These are phyloP conservation scores for Aspergillus aculeatinus DNA, from an alignment of 2,329 filamentous ascomycete species.

Conservation along the genomic window DNA sequence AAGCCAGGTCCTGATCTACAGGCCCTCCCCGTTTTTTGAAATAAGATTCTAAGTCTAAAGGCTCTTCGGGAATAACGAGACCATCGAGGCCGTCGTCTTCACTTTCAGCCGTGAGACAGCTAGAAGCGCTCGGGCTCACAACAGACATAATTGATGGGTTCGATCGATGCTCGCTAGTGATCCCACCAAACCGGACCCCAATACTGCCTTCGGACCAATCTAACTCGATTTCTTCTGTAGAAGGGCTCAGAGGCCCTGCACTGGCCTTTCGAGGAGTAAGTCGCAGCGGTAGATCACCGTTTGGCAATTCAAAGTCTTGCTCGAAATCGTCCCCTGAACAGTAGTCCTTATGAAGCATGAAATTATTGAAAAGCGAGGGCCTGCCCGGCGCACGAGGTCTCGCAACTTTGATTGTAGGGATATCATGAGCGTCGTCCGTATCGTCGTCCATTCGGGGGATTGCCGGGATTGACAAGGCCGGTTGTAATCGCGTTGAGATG, in stretches of 20 bases:
- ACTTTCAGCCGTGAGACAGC: conserved; percentile 86
- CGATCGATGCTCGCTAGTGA: conserved; percentile 73
- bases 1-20: conserved; percentile 36
- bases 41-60: conserved; percentile 77
- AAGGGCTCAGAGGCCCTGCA: conserved; percentile 61
- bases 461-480: conserved; percentile 57
- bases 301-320: conserved; percentile 69
- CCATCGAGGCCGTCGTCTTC: conserved; percentile 91
- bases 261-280: conserved; percentile 61
- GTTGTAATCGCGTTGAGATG: conserved; percentile 54
- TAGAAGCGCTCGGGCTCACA: conserved; percentile 88
- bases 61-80: conserved; percentile 79
- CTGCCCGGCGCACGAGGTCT: conserved; percentile 58
- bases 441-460: conserved; percentile 63
- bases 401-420: conserved; percentile 66
- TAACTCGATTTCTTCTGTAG: conserved; percentile 71
- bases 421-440: conserved; percentile 62
- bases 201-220: conserved; percentile 93
- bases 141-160: conserved; percentile 82
- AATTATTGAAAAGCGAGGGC: conserved; percentile 52
- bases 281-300: conserved; percentile 61
- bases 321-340: conserved; percentile 67
- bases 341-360: conserved; percentile 47
- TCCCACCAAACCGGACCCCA: conserved; percentile 86
- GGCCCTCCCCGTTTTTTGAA: conserved; percentile 67